A percentile compares a stretch with the other conserved stretches of the same genome.
These are phyloP conservation scores for Eucalyptus pauciflora DNA, from an alignment of 345 rosid genomes.

Conservation along the genomic window DNA sequence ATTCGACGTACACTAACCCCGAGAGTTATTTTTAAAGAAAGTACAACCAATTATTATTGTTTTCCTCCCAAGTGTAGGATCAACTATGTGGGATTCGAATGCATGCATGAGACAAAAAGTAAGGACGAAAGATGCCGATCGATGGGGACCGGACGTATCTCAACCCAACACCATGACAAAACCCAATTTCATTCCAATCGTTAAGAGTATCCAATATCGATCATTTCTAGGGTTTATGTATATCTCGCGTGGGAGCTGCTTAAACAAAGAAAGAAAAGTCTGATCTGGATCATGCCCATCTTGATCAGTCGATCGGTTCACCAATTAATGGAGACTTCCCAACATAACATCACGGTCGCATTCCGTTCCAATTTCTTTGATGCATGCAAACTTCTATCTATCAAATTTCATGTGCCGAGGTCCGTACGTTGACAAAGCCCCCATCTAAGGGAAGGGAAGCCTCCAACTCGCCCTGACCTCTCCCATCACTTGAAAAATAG, in stretches of 20 bases:
- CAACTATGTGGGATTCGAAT: neutral
- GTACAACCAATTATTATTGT: neutral
- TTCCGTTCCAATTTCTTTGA: too few relatives aligned
- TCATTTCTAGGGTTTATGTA: neutral
- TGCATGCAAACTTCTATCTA: too few relatives aligned
- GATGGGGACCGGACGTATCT: neutral
- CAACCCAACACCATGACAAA: neutral
- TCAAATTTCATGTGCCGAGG: too few relatives aligned
- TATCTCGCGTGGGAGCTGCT: accelerated
- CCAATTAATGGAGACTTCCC: too few relatives aligned
- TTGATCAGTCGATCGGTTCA: neutral
- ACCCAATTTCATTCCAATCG: neutral
- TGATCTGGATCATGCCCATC: neutral
- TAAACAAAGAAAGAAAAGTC: neutral
- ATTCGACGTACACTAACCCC: accelerated
- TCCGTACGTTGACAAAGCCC: too few relatives aligned
- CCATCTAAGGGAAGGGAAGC: too few relatives aligned
- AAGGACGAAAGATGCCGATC: neutral
- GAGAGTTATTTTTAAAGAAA: too few relatives aligned
- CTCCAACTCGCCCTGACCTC: too few relatives aligned
- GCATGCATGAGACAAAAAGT: neutral
- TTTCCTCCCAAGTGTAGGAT: too few relatives aligned
- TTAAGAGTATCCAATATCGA: too few relatives aligned
- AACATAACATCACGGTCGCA: too few relatives aligned
- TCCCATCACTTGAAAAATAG: too few relatives aligned